These are phyloP conservation scores for Sindora glabra DNA, from an alignment of 306 rosid genomes.

Conservation along the genomic window DNA sequence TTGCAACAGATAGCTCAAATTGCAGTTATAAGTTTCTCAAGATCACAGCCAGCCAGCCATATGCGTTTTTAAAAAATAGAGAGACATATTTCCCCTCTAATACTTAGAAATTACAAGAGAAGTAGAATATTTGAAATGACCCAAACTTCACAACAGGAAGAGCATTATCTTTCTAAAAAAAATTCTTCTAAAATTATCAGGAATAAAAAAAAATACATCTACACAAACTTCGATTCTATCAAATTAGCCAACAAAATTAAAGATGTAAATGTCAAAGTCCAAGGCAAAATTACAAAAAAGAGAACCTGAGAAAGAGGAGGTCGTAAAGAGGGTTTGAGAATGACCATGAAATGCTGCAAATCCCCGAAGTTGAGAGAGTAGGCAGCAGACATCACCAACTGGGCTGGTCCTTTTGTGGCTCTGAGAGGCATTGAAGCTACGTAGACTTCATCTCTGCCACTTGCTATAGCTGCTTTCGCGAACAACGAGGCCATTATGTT, in stretches of 20 bases:
- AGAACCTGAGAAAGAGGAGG: slow-evolving; percentile 52
- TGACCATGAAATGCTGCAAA: slow-evolving; percentile 84
- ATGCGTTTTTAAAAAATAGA: too few species aligned
- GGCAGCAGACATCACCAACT: slow-evolving; percentile 61
- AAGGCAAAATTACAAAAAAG: neutral
- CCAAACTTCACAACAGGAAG: neutral
- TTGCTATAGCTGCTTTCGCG: slow-evolving; percentile 16
- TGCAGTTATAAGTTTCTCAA: neutral
- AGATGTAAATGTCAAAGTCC: neutral
- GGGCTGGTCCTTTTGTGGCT: slow-evolving; percentile 87
- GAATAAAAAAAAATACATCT: too few species aligned
- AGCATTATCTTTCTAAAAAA: too few species aligned
- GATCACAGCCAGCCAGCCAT: too few species aligned
- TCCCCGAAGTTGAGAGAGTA: slow-evolving; percentile 71
- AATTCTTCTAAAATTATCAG: too few species aligned
- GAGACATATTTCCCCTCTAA: too few species aligned
- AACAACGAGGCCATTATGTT: slow-evolving; percentile 30
- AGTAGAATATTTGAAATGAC: too few species aligned
- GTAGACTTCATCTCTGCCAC: slow-evolving; percentile 57
- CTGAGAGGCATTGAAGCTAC: slow-evolving; percentile 81
- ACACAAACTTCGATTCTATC: too few species aligned
- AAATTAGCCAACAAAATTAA: too few species aligned
- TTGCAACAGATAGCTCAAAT: neutral
- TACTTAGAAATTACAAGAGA: too few species aligned
- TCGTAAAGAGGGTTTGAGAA: slow-evolving; percentile 47